Conservation (phyloP, 257 asterid genomes). For the Asclepias syriaca region DNA sequence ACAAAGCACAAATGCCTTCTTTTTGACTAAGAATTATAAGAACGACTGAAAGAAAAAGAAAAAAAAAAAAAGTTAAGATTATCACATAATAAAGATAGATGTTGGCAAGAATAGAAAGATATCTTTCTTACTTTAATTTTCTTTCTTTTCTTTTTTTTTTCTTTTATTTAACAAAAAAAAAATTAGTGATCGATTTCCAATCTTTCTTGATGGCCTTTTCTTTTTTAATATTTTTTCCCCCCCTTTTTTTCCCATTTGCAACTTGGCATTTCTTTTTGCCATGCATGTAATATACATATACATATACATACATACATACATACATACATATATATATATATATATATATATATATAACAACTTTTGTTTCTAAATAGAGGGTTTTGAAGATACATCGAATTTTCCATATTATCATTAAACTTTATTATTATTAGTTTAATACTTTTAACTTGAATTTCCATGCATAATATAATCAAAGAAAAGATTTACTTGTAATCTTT, state of each 20-base stretch:
- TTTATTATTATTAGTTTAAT: neutral
- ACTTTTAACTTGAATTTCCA: neutral
- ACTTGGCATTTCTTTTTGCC: constrained; percentile 5
- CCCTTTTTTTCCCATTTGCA: neutral
- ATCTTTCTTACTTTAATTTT: constrained; percentile 3
- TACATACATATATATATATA: neutral
- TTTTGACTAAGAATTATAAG: constrained; percentile 23
- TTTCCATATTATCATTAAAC: constrained; percentile 1
- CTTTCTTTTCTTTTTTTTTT: neutral
- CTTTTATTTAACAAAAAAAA: neutral
- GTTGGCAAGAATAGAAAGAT: constrained; percentile 8
- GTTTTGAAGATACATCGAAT: constrained; percentile 17
- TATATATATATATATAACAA: neutral
- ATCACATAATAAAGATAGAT: constrained; percentile 21
- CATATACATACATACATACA: neutral
- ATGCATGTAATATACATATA: neutral
- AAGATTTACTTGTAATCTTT: neutral
- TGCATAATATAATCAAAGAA: neutral
- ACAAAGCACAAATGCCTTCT: constrained; percentile 4
- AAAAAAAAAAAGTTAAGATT: constrained; percentile 6
- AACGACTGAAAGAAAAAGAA: neutral
- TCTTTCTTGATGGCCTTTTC: neutral
- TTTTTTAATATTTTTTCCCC: neutral
- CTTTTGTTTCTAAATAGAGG: neutral
- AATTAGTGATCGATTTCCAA: neutral